Base-by-base conservation (phyloP, 2,329 filamentous ascomycete species). In the Bertia moriformis region DNA sequence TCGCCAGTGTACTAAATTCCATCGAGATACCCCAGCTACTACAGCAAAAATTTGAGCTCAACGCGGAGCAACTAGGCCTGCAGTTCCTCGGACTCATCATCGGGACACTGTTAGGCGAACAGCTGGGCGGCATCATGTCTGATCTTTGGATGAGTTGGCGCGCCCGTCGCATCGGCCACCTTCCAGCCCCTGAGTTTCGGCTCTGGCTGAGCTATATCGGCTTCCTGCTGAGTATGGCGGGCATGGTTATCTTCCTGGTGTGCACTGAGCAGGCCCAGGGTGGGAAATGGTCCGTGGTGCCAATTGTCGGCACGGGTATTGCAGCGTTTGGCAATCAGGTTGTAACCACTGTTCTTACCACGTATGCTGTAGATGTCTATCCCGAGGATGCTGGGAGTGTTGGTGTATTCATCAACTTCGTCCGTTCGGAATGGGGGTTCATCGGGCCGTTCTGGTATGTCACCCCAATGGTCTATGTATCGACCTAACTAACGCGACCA, bases 1-100 rank as follows among this genome's bases (percentile, higher is more conserved):
- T 70, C 49, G 60, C 54, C 24, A 65, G 58, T 29, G 65, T 75
- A 7, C 55, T 75, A 44, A 55, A 65, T 39, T 69, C 70, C 0
- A 65, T 78, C 18, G 72, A 77, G 46, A 68, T 78, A 3, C 73
- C 73, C 1, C 69, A 75, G 42, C 58, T 78, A 1, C 71, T 74
- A 44, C 59, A 63, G 4, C 52, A 60, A 20, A 68, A 68, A 42
- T 79, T 73, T 41, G 62, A 62, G 13, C 66, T 78, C 55, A 68
- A 71, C 47, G 52, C 68, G 0, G 63, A 77, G 49, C 65, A 75
- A 42, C 58, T 76, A 4, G 73, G 73, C 0, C 60, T 78, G 2
- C 71, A 77, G 42, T 73, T 71, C 46, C 53, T 75, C 4, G 64
- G 64, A 3, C 56, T 75, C 38, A 69, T 78, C 38, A 59, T 76